Evolutionary conservation across 2,329 filamentous ascomycete species (phyloP).

Genomic region (Cladosporium sp.): DNA sequence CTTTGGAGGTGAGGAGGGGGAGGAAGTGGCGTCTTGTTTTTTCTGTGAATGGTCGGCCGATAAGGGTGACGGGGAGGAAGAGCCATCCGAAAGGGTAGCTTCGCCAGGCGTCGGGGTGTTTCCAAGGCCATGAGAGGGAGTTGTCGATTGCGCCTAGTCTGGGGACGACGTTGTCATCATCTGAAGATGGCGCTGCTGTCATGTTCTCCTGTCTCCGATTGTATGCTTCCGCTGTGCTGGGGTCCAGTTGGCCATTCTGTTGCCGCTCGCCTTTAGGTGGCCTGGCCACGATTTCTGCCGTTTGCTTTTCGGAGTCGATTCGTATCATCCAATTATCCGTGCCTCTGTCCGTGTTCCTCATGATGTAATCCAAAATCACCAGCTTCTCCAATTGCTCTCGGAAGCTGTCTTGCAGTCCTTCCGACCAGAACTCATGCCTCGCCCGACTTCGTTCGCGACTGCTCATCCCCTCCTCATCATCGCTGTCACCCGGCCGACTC

Average conservation of each 20-base stretch:
- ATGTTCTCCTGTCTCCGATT: constrained; percentile 71
- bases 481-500: constrained; percentile 56
- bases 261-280: constrained; percentile 59
- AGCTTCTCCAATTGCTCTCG: constrained; percentile 94
- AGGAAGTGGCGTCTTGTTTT: constrained; percentile 92
- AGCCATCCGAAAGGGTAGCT: constrained; percentile 99
- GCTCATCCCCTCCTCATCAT: constrained; percentile 56
- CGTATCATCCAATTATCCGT: constrained; percentile 99
- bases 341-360: constrained; percentile 96
- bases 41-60: constrained; percentile 93
- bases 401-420: constrained; percentile 83
- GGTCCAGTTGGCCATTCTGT: constrained; percentile 45
- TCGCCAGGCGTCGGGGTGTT: constrained; percentile 87
- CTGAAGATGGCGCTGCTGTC: constrained; percentile 60
- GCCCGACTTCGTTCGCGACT: constrained; percentile 37
- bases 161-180: constrained; percentile 60
- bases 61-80: constrained; percentile 92
- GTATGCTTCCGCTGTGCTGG: constrained; percentile 40
- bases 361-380: constrained; percentile 97
- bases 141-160: constrained; percentile 94
- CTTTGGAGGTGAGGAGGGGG: constrained; percentile 88
- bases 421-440: constrained; percentile 78
- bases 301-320: constrained; percentile 80
- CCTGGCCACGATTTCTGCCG: constrained; percentile 83
- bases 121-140: constrained; percentile 98